Conservation (phyloP, 495 filamentous ascomycete species). For the Xanthoparmelia taractica region DNA sequence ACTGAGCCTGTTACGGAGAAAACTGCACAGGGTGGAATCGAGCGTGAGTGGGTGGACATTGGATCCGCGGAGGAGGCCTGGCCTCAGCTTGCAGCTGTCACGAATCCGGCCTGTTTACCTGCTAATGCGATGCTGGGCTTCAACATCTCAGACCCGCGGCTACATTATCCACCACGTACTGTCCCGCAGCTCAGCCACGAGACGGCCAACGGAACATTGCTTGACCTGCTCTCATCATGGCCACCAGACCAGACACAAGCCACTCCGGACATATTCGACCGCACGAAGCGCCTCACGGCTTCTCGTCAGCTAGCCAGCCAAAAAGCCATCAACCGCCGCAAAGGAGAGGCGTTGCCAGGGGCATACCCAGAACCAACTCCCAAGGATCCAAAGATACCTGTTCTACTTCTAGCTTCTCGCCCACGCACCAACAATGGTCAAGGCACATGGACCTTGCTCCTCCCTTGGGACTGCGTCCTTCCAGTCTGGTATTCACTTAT, state of each 20-base stretch:
- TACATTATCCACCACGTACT: conserved; percentile 56
- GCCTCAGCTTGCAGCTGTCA: conserved; percentile 56
- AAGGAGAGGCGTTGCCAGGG: conserved; percentile 58
- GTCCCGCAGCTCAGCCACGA: conserved; percentile 33
- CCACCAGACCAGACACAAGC: conserved; percentile 52
- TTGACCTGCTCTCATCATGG: conserved; percentile 59
- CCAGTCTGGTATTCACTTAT: conserved; percentile 83
- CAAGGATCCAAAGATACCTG: conserved; percentile 74
- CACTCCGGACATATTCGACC: conserved; percentile 58
- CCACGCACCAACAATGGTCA: conserved; percentile 42
- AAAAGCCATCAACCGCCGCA: conserved; percentile 80
- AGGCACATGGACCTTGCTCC: conserved; percentile 74
- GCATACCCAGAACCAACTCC: conserved; percentile 47
- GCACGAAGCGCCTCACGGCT: conserved; percentile 52
- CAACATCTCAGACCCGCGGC: conserved; percentile 66
- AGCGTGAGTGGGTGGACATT: conserved; percentile 23
- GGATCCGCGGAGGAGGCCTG: conserved; percentile 42
- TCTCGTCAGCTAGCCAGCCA: conserved; percentile 67
- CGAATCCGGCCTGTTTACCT: conserved; percentile 71
- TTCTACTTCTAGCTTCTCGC: conserved; percentile 60
- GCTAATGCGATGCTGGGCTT: conserved; percentile 65
- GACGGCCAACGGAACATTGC: conserved; percentile 42
- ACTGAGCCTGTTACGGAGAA: conserved; percentile 4
- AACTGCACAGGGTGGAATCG: neutral
- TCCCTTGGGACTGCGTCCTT: conserved; percentile 86